Conservation (phyloP, 73 alveolate species). For the Paraurostyla sp. region DNA sequence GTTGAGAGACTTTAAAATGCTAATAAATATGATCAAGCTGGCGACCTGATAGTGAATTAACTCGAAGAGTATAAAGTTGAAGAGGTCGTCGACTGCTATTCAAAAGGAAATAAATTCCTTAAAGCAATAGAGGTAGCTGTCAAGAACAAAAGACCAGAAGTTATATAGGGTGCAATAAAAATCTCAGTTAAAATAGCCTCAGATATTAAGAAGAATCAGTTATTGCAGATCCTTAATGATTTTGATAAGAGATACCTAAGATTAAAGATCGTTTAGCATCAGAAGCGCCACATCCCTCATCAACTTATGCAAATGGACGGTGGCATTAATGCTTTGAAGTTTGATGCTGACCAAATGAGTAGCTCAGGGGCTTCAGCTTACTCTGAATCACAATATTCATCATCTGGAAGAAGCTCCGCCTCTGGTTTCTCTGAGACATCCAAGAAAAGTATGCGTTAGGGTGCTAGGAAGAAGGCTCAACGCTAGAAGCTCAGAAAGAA, state of each 20-base stretch:
- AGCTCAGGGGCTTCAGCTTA: conserved; percentile 65
- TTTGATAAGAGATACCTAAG: conserved; percentile 82
- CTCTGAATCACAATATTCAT: conserved; percentile 57
- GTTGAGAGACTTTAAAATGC: conserved; percentile 39
- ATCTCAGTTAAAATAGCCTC: conserved; percentile 54
- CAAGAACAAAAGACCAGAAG: conserved; percentile 48
- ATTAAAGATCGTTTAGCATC: conserved; percentile 88
- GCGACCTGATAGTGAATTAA: conserved; percentile 27
- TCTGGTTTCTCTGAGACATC: conserved; percentile 84
- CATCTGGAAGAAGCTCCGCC: conserved; percentile 75
- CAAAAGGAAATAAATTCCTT: conserved; percentile 41
- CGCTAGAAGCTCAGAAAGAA: conserved; percentile 80
- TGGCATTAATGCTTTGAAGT: conserved; percentile 74
- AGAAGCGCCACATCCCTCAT: conserved; percentile 81
- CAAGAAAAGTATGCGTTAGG: conserved; percentile 78
- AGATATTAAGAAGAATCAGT: conserved; percentile 63
- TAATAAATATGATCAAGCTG: conserved; percentile 57
- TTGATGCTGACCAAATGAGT: conserved; percentile 87
- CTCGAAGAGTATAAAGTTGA: conserved; percentile 26
- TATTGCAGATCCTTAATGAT: conserved; percentile 47
- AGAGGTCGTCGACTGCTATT: conserved; percentile 58
- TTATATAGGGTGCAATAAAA: not conserved
- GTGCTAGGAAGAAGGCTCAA: conserved; percentile 78
- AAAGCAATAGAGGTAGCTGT: conserved; percentile 58
- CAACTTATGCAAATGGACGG: conserved; percentile 75